Evolutionary conservation across 371 early-diverging fungal genomes (phyloP).

Genomic region (Chytridium lagenaria): DNA sequence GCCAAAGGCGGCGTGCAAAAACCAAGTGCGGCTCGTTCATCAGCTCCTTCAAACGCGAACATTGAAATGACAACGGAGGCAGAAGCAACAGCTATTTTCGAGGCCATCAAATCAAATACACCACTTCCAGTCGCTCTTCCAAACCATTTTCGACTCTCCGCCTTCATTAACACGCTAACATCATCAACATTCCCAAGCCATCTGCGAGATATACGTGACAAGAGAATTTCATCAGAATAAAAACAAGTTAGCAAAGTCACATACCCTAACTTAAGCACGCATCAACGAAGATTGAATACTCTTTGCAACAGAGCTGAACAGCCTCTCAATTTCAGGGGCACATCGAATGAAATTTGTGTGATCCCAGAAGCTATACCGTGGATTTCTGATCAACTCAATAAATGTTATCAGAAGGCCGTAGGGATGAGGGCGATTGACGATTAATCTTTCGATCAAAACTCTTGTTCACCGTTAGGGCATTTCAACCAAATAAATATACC

Average conservation of each 20-base stretch:
- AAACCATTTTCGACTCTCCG: neutral
- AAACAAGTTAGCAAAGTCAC: too few species aligned
- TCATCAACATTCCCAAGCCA: neutral
- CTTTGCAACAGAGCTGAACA: slow-evolving; percentile 55
- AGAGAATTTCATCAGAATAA: neutral
- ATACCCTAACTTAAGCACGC: neutral
- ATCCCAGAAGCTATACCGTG: slow-evolving; percentile 87
- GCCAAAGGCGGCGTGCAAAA: slow-evolving; percentile 3
- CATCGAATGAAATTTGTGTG: slow-evolving; percentile 64
- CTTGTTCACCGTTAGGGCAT: too few species aligned
- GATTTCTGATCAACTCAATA: slow-evolving; percentile 95
- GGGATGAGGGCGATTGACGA: slow-evolving; percentile 97
- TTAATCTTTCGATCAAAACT: slow-evolving; percentile 91
- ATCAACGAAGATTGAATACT: slow-evolving; percentile 43
- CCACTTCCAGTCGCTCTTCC: neutral
- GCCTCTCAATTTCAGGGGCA: slow-evolving; percentile 57
- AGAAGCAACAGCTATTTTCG: slow-evolving; percentile 1
- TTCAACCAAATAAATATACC: slow-evolving; percentile 41
- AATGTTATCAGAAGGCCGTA: slow-evolving; percentile 97
- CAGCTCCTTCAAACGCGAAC: neutral
- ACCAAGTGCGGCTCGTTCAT: neutral
- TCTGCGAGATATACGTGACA: neutral
- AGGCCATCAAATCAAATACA: neutral
- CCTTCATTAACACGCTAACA: neutral
- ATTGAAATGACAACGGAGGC: slow-evolving; percentile 6